Percentiles rank a stretch among this genome's conserved stretches.
Conservation (phyloP, 176 grass and related monocot species). For the Stipa capillata region DNA sequence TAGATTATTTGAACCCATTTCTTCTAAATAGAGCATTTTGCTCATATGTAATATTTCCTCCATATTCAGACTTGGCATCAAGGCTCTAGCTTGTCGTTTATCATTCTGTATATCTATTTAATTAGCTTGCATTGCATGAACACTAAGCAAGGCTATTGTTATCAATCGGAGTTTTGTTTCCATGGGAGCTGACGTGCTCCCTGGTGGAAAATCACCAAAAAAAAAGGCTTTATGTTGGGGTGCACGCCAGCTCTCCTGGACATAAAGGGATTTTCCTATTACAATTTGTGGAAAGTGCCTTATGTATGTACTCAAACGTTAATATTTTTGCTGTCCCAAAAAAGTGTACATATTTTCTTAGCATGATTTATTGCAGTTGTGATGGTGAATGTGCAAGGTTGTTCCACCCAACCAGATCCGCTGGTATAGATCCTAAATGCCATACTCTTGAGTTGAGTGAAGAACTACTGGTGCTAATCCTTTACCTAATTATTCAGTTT, state of each 20-base stretch:
- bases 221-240: neutral
- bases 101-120: neutral
- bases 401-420: slow-evolving; percentile 13
- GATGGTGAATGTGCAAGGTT: slow-evolving; percentile 19
- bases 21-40: neutral
- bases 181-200: neutral
- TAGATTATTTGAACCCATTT: neutral
- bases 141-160: neutral
- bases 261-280: neutral
- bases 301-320: neutral
- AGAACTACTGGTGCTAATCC: neutral
- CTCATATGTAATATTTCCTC: neutral
- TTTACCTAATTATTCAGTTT: neutral
- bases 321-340: neutral
- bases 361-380: slow-evolving; percentile 22
- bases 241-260: neutral
- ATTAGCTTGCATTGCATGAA: neutral
- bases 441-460: slow-evolving; percentile 10
- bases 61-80: neutral
- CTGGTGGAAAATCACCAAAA: neutral
- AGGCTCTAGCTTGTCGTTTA: neutral
- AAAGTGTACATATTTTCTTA: neutral
- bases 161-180: neutral
- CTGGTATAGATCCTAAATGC: neutral
- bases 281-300: neutral